Evolutionary conservation across 129 eudicot species (phyloP), one percentile per base, ranked within the genome.

Genomic region (Rutidosis leptorrhynchoides): DNA sequence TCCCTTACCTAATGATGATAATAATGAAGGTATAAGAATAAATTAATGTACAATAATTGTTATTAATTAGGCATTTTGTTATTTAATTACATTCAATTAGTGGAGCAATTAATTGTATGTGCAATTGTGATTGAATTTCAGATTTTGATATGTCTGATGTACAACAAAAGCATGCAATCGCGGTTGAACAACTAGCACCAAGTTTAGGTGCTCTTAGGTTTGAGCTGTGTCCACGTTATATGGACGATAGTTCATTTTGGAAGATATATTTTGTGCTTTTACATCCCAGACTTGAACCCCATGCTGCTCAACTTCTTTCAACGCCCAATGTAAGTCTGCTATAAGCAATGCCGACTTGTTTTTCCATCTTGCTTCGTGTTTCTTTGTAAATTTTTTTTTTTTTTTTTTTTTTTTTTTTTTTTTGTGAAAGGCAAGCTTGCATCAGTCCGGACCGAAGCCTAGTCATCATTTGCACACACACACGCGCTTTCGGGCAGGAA

Each of bases 131-230:
- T 56, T 30, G 14, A 4, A 20, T 37, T 29, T 64, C 81, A 93
- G 98, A 82, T 66, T 85, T 93, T 72, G 79, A 85, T 45, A 46
- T 88, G 77, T 81, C 98, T 62, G 87, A 93, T 80, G 86, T 81
- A 33, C 98, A 93, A 65, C 95, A 84, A 86, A 95, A 85, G 65
- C 98, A 93, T 73, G 92, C 83, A 19, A 79, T 84, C 78, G 95
- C 95, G 59, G 88, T 93, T 65, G 95, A 93, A 71, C 78, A 79
- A 23, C 88, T 86, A 51, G 98, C 83, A 54, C 96, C 98, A 20
- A 77, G 82, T 67, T 78, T 93, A 67, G 79, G 86, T 62, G 89
- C 92, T 30, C 77, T 93, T 67, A 83, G 98, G 82, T 71, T 81
- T 65, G 84, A 86, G 79, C 89, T 93, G 62, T 93, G 98, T 76